Base-by-base conservation (phyloP, 305 asterid species). In the Plantago rigida region DNA sequence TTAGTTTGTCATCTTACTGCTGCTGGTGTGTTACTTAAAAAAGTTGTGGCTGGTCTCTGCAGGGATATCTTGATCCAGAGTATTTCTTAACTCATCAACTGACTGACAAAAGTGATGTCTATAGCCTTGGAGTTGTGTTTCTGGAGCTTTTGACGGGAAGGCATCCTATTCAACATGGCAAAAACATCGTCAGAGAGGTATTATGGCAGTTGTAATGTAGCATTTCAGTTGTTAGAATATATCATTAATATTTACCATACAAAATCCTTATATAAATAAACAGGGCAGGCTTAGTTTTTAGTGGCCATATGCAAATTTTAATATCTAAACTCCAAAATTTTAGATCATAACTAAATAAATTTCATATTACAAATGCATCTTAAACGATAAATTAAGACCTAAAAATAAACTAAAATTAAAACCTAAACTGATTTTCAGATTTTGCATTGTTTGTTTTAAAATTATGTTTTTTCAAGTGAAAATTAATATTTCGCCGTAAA, bases 61-160 rank as follows among this genome's bases (percentile, higher is more conserved):
- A 93, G 99, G 99, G 99, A 58, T 93, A 93, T 66, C 97, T 93
- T 49, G 99, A 93, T 70, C 99, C 99, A 0, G 99, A 93, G 77
- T 93, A 93, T 62, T 89, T 93, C 77, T 77, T 93, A 47, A 93
- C 99, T 9, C 96, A 82, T 56, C 87, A 89, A 78, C 76, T 93
- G 60, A 93, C 99, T 0, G 97, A 93, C 77, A 93, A 89, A 69
- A 93, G 99, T 48, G 99, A 93, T 28, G 97, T 93, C 52, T 93
- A 93, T 64, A 93, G 97, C 68, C 92, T 89, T 56, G 99, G 99
- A 31, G 96, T 93, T 39, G 99, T 93, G n/a, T 87, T 93, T 69
- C 83, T 93, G 15, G 99, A 93, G 79, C 77, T 89, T 56, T 65
- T 93, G 69, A 89, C 97, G 0, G 99, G 90, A 65, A 83, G 81